Evolutionary conservation across 2,329 filamentous ascomycete genomes (phyloP), one percentile per base, ranked within the genome.

Genomic region (Xylariaceae sp.): DNA sequence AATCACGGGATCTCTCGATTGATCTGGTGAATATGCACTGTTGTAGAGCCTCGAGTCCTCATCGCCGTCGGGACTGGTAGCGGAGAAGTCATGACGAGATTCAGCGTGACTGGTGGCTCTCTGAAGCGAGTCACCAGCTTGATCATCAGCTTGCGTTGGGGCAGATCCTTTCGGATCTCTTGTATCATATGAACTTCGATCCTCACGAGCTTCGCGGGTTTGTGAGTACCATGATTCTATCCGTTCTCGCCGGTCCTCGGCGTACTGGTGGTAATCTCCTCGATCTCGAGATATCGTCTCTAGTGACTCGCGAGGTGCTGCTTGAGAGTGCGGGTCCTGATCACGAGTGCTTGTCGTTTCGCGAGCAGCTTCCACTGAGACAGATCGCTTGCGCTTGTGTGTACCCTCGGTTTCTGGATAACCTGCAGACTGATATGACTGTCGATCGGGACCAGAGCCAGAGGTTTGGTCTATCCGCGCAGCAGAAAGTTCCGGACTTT

Each of bases 381-480:
- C 69, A 6, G 86, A 88, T 49, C 86, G 79, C 65, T 89, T 92
- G 58, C 82, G 79, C 66, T 84, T 85, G 56, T 80, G 75, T 16
- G 75, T 67, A 14, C 58, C 61, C 27, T 82, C 76, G n/a, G 62
- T 58, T 23, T 75, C 70, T 5, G 71, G 54, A 55, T 73, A 72
- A 29, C 53, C 53, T 36, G 68, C 55, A 2, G 70, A 58, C 40
- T 68, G 67, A 50, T 71, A 70, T 14, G 67, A 57, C 27, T 68
- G 59, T 42, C 71, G 65, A 4, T 78, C 75, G 33, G 63, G 55
- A 37, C 60, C 65, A 17, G 70, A 62, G 4, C 57, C 61, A 22
- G 69, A 60, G 68, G 74, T 73, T 41, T 66, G 65, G 11, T 74
- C 73, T 40, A 59, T 59, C 21, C 66, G 60, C 21, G 55, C 22